Evolutionary conservation across 1,284 basidiomycete species (phyloP), one percentile per base, ranked within the genome.

Genomic region (Ustilago esculenta): DNA sequence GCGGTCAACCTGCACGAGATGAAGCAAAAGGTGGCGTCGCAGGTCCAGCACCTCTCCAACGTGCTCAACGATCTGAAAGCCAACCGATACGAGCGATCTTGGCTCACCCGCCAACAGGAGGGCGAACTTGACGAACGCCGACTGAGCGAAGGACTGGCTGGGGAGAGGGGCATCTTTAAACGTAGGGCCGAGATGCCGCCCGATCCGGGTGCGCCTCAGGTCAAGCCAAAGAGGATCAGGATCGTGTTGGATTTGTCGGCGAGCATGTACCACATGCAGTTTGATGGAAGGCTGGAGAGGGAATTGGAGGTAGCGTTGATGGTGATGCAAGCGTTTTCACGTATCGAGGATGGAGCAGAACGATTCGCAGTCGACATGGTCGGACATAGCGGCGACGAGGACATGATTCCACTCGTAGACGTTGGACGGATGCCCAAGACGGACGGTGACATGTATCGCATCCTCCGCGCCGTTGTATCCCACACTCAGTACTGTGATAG

Each of bases 211-310:
- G 80, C 78, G 47, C 77, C 79, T 7, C 80, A 82, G 46, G 60
- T 80, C 27, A 83, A 83, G 59, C 83, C 83, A 1, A 83, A 83
- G 49, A 72, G 83, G 2, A 81, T 83, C 40, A 68, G 83, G 2
- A 75, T 83, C 49, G 73, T 83, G 1, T 66, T 83, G 15, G 82
- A 83, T 60, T 55, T 79, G 1, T 76, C 70, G 0, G 79, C 79
- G 18, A 66, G 59, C 33, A 81, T 81, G 80, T 80, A 80, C 49
- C 59, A 73, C 39, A 80, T 81, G 76, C 74, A 77, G 47, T 81
- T 68, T 53, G 80, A 82, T 39, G 80, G 80, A 5, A 51, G 80
- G 5, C 49, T 81, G 21, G 57, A 79, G 17, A 60, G 80, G 20
- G 68, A 81, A 45, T 43, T 81, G 30, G 80, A 81, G 49, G 76